Evolutionary conservation across 441 rosid species (phyloP).

Genomic region (Monsonia emarginata): DNA sequence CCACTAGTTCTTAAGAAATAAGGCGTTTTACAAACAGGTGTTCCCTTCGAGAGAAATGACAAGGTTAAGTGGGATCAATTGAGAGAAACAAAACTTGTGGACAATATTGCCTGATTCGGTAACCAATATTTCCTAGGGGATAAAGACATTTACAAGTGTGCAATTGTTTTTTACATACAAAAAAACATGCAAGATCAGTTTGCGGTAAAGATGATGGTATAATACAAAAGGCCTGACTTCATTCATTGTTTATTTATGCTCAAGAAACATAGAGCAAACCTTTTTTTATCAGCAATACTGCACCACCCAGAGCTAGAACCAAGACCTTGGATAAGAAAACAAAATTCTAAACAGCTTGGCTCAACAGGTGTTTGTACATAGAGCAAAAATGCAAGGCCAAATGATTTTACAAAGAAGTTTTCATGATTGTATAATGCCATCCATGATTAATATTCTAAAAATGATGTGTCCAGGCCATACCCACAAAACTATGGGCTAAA

Average conservation of each 20-base stretch:
- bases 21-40: neutral
- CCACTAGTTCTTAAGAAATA: neutral
- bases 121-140: neutral
- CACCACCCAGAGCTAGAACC: too few species aligned
- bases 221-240: neutral
- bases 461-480: neutral
- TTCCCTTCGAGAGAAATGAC: neutral
- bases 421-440: neutral
- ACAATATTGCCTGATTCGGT: neutral
- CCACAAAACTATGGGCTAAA: constrained; percentile 2
- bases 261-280: neutral
- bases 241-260: neutral
- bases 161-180: neutral
- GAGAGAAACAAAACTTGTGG: neutral
- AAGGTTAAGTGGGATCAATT: neutral
- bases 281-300: too few species aligned
- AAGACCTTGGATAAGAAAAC: too few species aligned
- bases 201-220: neutral
- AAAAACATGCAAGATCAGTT: neutral
- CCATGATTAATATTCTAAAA: neutral
- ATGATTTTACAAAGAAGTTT: neutral
- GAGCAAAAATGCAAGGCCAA: neutral
- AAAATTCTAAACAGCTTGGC: too few species aligned
- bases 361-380: too few species aligned
- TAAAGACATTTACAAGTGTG: neutral